These are phyloP conservation scores for Phytopythium helicoides DNA, from an alignment of 352 stramenopile genomes.

Conservation along the genomic window DNA sequence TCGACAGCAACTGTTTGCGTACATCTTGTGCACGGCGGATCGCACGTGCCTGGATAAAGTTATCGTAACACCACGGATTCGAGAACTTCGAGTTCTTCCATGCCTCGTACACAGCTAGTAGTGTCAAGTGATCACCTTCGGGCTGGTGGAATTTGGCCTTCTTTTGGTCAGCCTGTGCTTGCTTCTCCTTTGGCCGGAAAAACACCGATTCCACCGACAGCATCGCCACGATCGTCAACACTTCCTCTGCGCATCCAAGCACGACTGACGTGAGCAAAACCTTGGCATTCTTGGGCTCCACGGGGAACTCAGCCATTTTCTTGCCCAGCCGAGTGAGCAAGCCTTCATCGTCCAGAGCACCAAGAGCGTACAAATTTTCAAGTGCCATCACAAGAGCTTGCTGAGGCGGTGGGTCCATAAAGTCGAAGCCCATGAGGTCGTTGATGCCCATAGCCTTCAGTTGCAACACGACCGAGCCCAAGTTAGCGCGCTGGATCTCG, in stretches of 20 bases:
- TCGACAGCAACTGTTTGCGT: slow-evolving; percentile 98
- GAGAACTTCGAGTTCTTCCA: slow-evolving; percentile 98
- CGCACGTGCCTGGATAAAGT: slow-evolving; percentile 97
- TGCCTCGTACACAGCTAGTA: slow-evolving; percentile 97
- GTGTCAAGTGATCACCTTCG: slow-evolving; percentile 98
- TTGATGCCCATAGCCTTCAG: slow-evolving; percentile 99
- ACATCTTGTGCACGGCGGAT: slow-evolving; percentile 98
- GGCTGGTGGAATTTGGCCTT: slow-evolving; percentile 99
- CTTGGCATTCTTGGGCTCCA: slow-evolving; percentile 99
- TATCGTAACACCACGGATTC: slow-evolving; percentile 99
- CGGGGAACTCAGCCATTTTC: slow-evolving; percentile 99
- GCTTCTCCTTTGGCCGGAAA: slow-evolving; percentile 98
- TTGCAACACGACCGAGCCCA: slow-evolving; percentile 98
- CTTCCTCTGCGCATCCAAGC: slow-evolving; percentile 97
- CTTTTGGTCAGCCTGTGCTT: slow-evolving; percentile 98
- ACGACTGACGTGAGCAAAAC: slow-evolving; percentile 98
- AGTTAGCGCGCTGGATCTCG: slow-evolving; percentile 99
- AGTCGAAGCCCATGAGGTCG: slow-evolving; percentile 99
- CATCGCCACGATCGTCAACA: slow-evolving; percentile 99
- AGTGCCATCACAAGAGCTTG: slow-evolving; percentile 97
- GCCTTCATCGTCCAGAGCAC: slow-evolving; percentile 97
- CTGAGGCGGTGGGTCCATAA: slow-evolving; percentile 98
- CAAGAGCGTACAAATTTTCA: slow-evolving; percentile 97
- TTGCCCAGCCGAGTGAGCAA: slow-evolving; percentile 91
- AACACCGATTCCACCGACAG: slow-evolving; percentile 99